Evolutionary conservation across 75 land plant species (phyloP).

Genomic region (Cupressus sempervirens): DNA sequence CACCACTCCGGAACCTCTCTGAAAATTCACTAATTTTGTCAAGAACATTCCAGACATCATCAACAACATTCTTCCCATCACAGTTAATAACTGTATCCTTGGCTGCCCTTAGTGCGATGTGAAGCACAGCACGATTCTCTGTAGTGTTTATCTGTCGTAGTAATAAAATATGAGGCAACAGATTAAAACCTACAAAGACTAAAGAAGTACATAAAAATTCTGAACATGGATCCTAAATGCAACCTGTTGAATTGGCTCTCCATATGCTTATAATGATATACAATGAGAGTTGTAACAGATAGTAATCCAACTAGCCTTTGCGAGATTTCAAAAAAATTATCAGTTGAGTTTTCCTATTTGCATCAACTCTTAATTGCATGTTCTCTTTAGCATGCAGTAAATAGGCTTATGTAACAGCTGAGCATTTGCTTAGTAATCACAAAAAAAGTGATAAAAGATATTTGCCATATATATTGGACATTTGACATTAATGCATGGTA

Average conservation of each 20-base stretch:
- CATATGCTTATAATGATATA: not conserved
- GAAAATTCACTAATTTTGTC: constrained; percentile 83
- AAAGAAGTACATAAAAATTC: not conserved
- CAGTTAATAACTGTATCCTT: constrained; percentile 55
- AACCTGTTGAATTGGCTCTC: not conserved
- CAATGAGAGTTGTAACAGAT: not conserved
- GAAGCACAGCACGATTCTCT: constrained; percentile 88
- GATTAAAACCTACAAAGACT: not conserved
- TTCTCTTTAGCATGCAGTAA: not conserved
- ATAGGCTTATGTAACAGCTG: not conserved
- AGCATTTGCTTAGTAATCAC: not conserved
- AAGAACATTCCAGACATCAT: constrained; percentile 90
- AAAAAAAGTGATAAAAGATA: not conserved
- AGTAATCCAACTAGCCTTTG: not conserved
- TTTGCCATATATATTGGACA: not conserved
- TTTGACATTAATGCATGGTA: not conserved
- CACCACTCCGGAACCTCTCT: constrained; percentile 78
- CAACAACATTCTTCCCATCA: constrained; percentile 94
- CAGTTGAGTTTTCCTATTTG: too few species aligned
- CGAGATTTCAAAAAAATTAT: not conserved
- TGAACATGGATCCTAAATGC: not conserved
- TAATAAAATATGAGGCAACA: not conserved
- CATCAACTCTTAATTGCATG: not conserved
- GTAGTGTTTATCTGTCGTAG: constrained; percentile 74
- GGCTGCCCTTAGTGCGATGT: constrained; percentile 86